These are phyloP conservation scores for Buddleja alternifolia DNA, from an alignment of 257 asterid species.

Conservation along the genomic window DNA sequence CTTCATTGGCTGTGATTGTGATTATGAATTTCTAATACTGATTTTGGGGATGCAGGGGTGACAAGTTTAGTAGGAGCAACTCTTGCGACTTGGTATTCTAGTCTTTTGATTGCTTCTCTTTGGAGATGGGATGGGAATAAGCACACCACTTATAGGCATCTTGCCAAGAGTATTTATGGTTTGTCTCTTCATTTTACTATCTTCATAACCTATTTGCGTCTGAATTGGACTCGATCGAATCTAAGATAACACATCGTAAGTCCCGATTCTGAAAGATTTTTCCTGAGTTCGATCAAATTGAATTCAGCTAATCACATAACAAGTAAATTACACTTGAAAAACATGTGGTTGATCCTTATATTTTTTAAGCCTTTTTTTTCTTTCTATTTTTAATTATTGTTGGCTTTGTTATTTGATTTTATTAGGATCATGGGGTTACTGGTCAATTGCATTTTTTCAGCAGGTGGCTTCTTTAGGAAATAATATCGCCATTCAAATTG, in stretches of 20 bases:
- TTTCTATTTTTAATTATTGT: too few relatives aligned
- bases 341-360: not conserved
- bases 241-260: too few relatives aligned
- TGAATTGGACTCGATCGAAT: too few relatives aligned
- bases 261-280: too few relatives aligned
- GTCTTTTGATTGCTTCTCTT: conserved; percentile 59
- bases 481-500: conserved; percentile 66
- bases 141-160: conserved; percentile 58
- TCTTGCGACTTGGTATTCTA: conserved; percentile 62
- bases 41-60: conserved; percentile 34
- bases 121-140: conserved; percentile 71
- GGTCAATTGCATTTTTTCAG: conserved; percentile 70
- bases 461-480: conserved; percentile 73
- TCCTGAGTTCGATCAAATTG: too few relatives aligned
- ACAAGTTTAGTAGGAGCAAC: conserved; percentile 55
- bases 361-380: not conserved
- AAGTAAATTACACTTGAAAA: too few relatives aligned
- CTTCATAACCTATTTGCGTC: too few relatives aligned
- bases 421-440: conserved; percentile 65
- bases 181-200: not conserved
- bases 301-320: too few relatives aligned
- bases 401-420: not conserved
- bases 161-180: conserved; percentile 62
- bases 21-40: not conserved
- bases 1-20: too few relatives aligned